Conservation (phyloP, 2,329 filamentous ascomycete species). For the Plenodomus biglobosus region DNA sequence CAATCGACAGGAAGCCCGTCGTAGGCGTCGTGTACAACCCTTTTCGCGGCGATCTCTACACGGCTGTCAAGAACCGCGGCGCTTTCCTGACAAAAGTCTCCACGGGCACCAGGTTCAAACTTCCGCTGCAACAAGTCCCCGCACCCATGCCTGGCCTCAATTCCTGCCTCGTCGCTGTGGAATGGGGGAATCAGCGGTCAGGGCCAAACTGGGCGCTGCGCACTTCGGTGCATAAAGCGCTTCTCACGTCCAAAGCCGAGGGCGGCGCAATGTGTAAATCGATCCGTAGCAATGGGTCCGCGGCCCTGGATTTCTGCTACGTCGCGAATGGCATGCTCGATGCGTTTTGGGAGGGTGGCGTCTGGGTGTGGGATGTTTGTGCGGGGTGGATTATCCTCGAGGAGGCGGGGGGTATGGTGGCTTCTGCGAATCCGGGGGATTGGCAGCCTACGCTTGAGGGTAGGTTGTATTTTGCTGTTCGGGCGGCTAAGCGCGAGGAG, state of each 20-base stretch:
- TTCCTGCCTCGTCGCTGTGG: slow-evolving; percentile 38
- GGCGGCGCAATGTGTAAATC: slow-evolving; percentile 41
- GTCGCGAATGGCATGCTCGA: slow-evolving; percentile 42
- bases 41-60: slow-evolving; percentile 39
- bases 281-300: slow-evolving; percentile 40
- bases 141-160: slow-evolving; percentile 32
- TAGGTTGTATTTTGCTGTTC: slow-evolving; percentile 38
- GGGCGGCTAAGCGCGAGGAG: slow-evolving; percentile 32
- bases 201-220: slow-evolving; percentile 44
- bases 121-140: slow-evolving; percentile 33
- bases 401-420: slow-evolving; percentile 44
- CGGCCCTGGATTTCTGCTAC: slow-evolving; percentile 45
- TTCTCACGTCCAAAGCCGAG: slow-evolving; percentile 30
- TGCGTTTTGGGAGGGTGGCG: slow-evolving; percentile 43
- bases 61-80: slow-evolving; percentile 38
- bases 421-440: slow-evolving; percentile 39
- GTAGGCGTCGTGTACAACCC: slow-evolving; percentile 43
- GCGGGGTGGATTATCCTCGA: slow-evolving; percentile 45
- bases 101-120: slow-evolving; percentile 24
- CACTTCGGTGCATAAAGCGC: slow-evolving; percentile 27
- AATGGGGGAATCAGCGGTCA: slow-evolving; percentile 44
- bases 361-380: slow-evolving; percentile 42
- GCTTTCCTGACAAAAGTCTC: slow-evolving; percentile 28
- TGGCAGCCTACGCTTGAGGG: slow-evolving; percentile 42
- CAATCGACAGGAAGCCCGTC: slow-evolving; percentile 36